These are phyloP conservation scores for Colletotrichum noveboracense DNA, from an alignment of 2,329 filamentous ascomycete species.

Conservation along the genomic window DNA sequence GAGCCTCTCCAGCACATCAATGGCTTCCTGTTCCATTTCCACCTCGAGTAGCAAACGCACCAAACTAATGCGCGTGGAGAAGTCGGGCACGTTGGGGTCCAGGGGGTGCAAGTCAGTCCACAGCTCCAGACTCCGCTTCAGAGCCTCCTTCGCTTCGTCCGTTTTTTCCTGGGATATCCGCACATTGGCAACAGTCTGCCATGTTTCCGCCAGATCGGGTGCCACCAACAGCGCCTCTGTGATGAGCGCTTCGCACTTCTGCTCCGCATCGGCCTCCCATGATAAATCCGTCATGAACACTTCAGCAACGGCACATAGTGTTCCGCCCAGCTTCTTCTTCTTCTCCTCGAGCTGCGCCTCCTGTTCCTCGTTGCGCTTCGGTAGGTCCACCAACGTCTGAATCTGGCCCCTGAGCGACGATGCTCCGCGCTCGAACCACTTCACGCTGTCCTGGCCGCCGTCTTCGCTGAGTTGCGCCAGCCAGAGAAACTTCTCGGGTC, in stretches of 20 bases:
- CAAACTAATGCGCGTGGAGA: conserved; percentile 83
- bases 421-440: conserved; percentile 75
- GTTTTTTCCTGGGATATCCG: conserved; percentile 84
- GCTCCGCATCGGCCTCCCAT: conserved; percentile 90
- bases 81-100: conserved; percentile 80
- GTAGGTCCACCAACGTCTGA: conserved; percentile 60
- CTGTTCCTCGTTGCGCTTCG: conserved; percentile 42
- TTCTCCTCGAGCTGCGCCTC: conserved; percentile 65
- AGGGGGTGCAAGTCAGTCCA: conserved; percentile 82
- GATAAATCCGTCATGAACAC: conserved; percentile 99
- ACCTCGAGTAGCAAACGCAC: conserved; percentile 89
- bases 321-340: conserved; percentile 82
- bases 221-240: conserved; percentile 89
- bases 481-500: conserved; percentile 93
- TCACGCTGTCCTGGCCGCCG: conserved; percentile 68
- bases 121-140: conserved; percentile 78
- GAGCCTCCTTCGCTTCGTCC: conserved; percentile 80
- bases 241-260: conserved; percentile 83
- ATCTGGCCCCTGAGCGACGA: conserved; percentile 75
- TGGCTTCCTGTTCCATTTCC: conserved; percentile 82
- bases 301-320: conserved; percentile 92
- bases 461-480: conserved; percentile 86
- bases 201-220: conserved; percentile 82
- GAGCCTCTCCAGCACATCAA: conserved; percentile 83
- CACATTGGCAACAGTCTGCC: conserved; percentile 94